Percentiles rank a stretch among this genome's conserved stretches.
Evolutionary conservation across 2,329 filamentous ascomycete genomes (phyloP).

Genomic region (Pyricularia grisea): DNA sequence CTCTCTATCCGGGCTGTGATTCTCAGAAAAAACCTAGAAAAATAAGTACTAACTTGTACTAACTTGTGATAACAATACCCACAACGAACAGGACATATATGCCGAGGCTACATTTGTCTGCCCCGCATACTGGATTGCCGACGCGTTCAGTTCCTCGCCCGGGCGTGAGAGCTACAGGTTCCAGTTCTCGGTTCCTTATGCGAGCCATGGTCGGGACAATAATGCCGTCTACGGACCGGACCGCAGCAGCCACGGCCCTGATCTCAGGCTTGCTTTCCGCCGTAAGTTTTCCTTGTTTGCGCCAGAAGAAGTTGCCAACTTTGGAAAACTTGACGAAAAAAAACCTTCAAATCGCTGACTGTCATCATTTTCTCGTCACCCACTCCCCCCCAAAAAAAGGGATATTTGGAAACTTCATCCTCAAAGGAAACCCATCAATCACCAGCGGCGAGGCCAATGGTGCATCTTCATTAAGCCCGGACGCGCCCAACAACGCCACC

Average conservation of each 20-base stretch:
- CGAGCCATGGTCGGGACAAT: conserved; percentile 23
- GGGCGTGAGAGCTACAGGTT: conserved; percentile 28
- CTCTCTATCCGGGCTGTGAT: background rate
- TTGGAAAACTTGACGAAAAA: no score
- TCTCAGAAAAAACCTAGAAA: background rate
- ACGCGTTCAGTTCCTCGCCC: conserved; percentile 26
- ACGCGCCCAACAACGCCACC: conserved; percentile 7
- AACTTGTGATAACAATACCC: background rate
- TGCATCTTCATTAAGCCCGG: background rate
- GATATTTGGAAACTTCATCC: conserved; percentile 4
- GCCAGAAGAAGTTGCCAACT: background rate
- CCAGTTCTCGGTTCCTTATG: conserved; percentile 28
- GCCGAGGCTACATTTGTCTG: conserved; percentile 44
- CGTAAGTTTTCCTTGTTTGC: background rate
- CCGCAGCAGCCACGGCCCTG: background rate
- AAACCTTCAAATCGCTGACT: no score
- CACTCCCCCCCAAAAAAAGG: background rate
- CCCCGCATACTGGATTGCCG: conserved; percentile 40
- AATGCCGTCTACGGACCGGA: background rate
- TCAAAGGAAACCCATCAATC: conserved; percentile 3
- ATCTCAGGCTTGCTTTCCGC: conserved; percentile 2
- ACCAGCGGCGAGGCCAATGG: background rate
- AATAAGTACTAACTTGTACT: no score
- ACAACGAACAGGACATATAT: conserved; percentile 31
- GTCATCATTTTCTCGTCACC: no score